These are phyloP conservation scores for Monosporozyma unispora DNA, from an alignment of 805 yeast species.

Conservation along the genomic window DNA sequence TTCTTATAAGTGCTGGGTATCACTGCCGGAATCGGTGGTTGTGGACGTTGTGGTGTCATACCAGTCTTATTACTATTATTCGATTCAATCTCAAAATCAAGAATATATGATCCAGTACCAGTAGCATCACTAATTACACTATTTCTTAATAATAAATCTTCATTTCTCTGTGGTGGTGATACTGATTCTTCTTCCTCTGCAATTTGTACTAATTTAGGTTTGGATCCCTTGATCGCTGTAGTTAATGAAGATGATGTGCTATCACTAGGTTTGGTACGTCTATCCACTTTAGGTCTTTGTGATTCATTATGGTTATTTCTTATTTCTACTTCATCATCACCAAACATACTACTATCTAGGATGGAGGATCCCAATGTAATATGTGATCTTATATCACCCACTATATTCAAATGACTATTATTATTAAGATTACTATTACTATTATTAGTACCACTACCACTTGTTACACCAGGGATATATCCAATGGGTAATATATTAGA, in stretches of 20 bases:
- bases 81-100: conserved; percentile 21
- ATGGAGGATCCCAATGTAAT: conserved; percentile 36
- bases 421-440: background rate
- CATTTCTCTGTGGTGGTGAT: background rate
- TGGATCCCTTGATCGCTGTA: conserved; percentile 62
- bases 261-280: background rate
- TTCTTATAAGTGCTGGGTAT: background rate
- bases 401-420: conserved; percentile 7
- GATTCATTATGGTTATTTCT: background rate
- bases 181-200: conserved; percentile 13
- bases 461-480: conserved; percentile 86
- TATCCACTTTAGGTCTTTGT: background rate
- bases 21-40: conserved; percentile 4
- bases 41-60: conserved; percentile 9
- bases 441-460: conserved; percentile 1
- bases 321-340: background rate
- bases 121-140: conserved; percentile 8
- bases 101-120: conserved; percentile 24
- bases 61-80: too few species aligned
- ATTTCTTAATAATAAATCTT: too few species aligned
- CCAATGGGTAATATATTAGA: conserved; percentile 87
- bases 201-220: conserved; percentile 51
- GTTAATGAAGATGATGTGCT: conserved; percentile 25
- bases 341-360: conserved; percentile 28
- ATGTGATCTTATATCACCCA: conserved; percentile 26